A percentile compares a stretch with the other conserved stretches of the same genome.
phyloP scores from a whole-genome alignment of 305 asterid species.

The Euphrasia arctica region DNA sequence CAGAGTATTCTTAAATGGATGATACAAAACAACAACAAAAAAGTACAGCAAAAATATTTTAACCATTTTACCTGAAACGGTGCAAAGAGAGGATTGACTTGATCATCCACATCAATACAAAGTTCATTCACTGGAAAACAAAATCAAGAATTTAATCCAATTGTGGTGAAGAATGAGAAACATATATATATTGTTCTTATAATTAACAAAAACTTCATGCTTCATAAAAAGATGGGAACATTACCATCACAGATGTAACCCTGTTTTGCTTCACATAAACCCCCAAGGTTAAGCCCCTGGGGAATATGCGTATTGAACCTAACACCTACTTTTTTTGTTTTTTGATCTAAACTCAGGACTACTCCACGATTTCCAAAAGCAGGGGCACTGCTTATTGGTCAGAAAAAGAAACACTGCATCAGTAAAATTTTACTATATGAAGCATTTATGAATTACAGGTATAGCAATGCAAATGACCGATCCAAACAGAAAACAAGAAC shows the following conservation, averaged over 20 bases:
- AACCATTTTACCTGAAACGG: neutral
- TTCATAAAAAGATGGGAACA: conserved; percentile 3
- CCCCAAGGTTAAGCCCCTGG: conserved; percentile 7
- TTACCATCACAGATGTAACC: conserved; percentile 12
- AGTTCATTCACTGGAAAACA: conserved; percentile 18
- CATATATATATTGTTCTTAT: neutral
- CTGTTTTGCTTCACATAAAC: neutral
- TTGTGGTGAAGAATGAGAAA: neutral
- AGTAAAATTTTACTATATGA: neutral
- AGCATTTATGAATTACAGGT: neutral
- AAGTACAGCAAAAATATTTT: too few species aligned
- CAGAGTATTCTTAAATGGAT: neutral
- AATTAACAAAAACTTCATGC: neutral
- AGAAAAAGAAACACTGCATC: neutral
- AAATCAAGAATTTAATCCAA: neutral
- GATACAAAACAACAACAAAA: neutral
- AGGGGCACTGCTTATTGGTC: conserved; percentile 4
- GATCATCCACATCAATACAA: conserved; percentile 18
- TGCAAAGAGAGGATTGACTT: neutral
- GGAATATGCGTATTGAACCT: conserved; percentile 16
- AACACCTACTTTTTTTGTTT: neutral
- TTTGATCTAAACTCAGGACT: neutral
- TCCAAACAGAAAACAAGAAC: neutral
- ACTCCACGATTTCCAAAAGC: conserved; percentile 14
- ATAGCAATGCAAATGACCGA: neutral